Percentiles rank a stretch among this genome's conserved stretches.
Conservation (phyloP, 2,329 filamentous ascomycete genomes). For the Monosporascus ibericus region DNA sequence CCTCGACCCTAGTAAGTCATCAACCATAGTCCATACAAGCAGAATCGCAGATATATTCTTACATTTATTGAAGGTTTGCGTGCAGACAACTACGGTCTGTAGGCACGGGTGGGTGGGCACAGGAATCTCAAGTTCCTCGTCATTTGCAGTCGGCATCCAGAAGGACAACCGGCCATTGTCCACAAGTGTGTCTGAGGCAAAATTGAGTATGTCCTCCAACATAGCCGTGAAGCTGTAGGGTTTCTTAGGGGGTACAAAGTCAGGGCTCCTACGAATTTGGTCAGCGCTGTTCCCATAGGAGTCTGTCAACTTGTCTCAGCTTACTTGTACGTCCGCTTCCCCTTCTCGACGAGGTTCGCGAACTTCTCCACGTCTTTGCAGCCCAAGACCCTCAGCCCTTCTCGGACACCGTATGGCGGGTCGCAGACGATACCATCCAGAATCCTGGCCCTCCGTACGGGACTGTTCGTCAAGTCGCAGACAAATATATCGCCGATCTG, state of each 20-base stretch:
- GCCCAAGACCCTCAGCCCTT: constrained; percentile 84
- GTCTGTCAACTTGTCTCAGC: constrained; percentile 20
- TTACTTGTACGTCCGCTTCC: constrained; percentile 62
- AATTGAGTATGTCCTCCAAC: constrained; percentile 82
- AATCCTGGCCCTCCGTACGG: constrained; percentile 48
- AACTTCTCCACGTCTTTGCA: constrained; percentile 59
- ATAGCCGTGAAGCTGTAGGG: constrained; percentile 90
- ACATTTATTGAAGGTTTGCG: constrained; percentile 89
- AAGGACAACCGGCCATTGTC: constrained; percentile 77
- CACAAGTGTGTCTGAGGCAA: constrained; percentile 71
- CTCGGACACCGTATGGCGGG: constrained; percentile 90
- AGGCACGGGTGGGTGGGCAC: constrained; percentile 73
- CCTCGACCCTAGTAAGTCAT: constrained; percentile 61
- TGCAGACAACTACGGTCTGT: constrained; percentile 67
- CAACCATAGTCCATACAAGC: neutral
- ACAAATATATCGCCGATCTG: constrained; percentile 73
- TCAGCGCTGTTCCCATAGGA: constrained; percentile 3
- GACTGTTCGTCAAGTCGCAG: constrained; percentile 82
- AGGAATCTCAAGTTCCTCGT: constrained; percentile 67
- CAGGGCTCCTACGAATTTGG: constrained; percentile 12
- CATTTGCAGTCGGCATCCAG: constrained; percentile 94
- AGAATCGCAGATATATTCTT: constrained; percentile 18
- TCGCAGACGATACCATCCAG: constrained; percentile 92
- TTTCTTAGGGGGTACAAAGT: constrained; percentile 63
- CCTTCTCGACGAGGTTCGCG: constrained; percentile 59